phyloP scores from a whole-genome alignment of 768 basidiomycete species.

The Suillus variegatus region DNA sequence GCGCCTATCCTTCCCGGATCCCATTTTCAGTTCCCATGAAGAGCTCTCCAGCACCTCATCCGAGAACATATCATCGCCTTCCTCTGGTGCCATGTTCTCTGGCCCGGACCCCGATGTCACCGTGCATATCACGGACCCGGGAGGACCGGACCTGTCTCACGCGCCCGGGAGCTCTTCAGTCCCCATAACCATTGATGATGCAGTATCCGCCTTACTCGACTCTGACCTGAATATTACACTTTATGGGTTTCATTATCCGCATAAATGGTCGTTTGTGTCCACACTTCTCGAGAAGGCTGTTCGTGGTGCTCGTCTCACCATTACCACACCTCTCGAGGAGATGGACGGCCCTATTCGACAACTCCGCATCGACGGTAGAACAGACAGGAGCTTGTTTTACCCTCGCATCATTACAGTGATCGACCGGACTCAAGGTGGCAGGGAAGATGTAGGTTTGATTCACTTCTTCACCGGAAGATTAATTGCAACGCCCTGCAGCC shows the following conservation, averaged over 20 bases:
- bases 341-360: conserved; percentile 24
- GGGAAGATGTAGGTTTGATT: conserved; percentile 30
- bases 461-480: conserved; percentile 22
- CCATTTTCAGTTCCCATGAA: conserved; percentile 69
- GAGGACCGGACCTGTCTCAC: conserved; percentile 32
- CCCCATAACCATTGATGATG: conserved; percentile 20
- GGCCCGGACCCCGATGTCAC: conserved; percentile 19
- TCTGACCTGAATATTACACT: conserved; percentile 61
- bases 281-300: conserved; percentile 58
- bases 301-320: conserved; percentile 34
- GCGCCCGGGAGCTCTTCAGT: conserved; percentile 37
- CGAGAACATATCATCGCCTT: conserved; percentile 46
- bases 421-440: conserved; percentile 32
- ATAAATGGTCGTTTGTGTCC: conserved; percentile 64
- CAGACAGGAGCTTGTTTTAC: conserved; percentile 25
- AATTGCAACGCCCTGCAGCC: conserved; percentile 39
- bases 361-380: conserved; percentile 28
- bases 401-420: conserved; percentile 38
- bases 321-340: conserved; percentile 22
- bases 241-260: conserved; percentile 61
- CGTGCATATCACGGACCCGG: conserved; percentile 32
- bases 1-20: conserved; percentile 82
- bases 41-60: conserved; percentile 59
- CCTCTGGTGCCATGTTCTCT: conserved; percentile 32
- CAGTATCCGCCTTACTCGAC: conserved; percentile 26